Evolutionary conservation across 2,329 filamentous ascomycete genomes (phyloP).

Genomic region (Cytospora leucostoma): DNA sequence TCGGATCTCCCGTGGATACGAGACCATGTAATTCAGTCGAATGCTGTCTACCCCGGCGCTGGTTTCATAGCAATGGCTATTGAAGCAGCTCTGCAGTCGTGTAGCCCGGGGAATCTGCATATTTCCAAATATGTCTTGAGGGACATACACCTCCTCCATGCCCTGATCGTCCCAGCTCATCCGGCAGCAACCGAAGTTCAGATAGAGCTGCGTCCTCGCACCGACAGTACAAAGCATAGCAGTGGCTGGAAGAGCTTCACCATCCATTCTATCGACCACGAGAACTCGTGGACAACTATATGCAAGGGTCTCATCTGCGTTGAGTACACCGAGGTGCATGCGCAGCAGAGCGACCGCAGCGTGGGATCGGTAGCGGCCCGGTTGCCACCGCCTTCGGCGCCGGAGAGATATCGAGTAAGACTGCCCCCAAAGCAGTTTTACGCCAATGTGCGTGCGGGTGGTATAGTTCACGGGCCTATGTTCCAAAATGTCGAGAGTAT

Average conservation of each 20-base stretch:
- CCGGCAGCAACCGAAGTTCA: neutral
- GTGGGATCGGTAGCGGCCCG: too few species aligned
- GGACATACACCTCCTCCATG: neutral
- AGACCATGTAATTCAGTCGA: conserved; percentile 29
- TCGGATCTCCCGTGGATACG: conserved; percentile 7
- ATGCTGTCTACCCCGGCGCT: conserved; percentile 30
- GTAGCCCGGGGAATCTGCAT: conserved; percentile 36
- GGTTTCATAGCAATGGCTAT: conserved; percentile 26
- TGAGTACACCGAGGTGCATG: too few species aligned
- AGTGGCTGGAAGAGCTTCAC: conserved; percentile 9
- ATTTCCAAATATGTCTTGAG: neutral
- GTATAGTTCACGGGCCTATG: conserved; percentile 30
- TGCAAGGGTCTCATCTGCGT: too few species aligned
- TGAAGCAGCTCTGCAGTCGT: conserved; percentile 35
- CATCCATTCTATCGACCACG: conserved; percentile 5
- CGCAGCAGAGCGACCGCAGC: too few species aligned
- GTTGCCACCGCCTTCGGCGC: neutral
- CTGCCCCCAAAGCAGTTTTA: conserved; percentile 30
- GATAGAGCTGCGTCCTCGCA: conserved; percentile 3
- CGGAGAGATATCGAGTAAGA: too few species aligned
- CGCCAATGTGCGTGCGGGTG: conserved; percentile 22
- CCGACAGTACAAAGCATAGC: neutral
- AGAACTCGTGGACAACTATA: conserved; percentile 10
- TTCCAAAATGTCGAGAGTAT: conserved; percentile 30
- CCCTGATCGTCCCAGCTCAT: neutral